Evolutionary conservation across 306 rosid species (phyloP), one percentile per base, ranked within the genome.

Genomic region (Arachis hypogaea): DNA sequence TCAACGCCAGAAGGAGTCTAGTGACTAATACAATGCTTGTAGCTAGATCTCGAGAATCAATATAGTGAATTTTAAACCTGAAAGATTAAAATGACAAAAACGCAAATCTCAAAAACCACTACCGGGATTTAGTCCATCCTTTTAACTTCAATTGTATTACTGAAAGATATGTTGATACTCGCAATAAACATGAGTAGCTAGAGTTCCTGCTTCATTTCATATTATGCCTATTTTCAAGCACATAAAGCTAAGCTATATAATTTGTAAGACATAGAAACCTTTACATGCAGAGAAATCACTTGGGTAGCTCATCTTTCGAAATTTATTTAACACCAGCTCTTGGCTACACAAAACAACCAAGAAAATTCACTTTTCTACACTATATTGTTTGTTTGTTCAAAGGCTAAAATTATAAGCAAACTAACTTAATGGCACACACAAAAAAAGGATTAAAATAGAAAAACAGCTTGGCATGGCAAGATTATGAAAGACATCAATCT

Each of bases 401-500:
- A 28, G 30, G 60, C 14, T 75, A 75, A 79, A 75, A 9, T 14
- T 70, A 43, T 14, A 65, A 69, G n/a, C 44, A 14, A 77, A 41
- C 46, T 0, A 67, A 42, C 28, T 22, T 57, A 69, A 57, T 30
- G 22, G 28, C 43, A 61, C 38, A 6, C 7, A 3, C 0, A 9
- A 9, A 64, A 61, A 52, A 29, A 22, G 1, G 1, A 22, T 22
- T 2, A 11, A 73, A 59, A n/a, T 42, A 10, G 6, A 50, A 62
- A 29, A 66, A 60, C 46, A 14, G 49, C 36, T 71, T 43, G 28
- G 67, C 77, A 46, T 7, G 30, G 69, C 11, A 51, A 59, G 12
- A 75, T 57, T 58, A 10, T 73, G 12, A 56, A 8, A 64, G 12
- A 47, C 38, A 71, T 88, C 79, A 92, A 75, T 93, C 98, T 79